Evolutionary conservation across 2,329 filamentous ascomycete genomes (phyloP), one percentile per base, ranked within the genome.

Genomic region (Dactylonectria estremocensis): DNA sequence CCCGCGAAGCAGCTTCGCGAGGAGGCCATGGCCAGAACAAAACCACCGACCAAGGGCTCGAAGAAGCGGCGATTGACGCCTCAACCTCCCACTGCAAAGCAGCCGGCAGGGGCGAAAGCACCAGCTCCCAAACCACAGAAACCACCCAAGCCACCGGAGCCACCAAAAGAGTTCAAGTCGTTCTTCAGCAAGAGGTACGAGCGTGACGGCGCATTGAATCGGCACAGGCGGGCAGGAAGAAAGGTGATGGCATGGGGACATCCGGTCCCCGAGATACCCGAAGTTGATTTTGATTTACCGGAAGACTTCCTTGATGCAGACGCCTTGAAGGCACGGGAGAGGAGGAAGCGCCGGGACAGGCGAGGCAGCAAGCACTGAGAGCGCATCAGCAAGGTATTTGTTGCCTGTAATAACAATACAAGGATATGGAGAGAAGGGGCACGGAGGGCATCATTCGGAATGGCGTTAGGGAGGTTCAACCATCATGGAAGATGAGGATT

Each of bases 141-240:
- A 55, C 61, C 71, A 43, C 71, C 78, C 10, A 77, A 79, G 37
- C 77, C 83, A 40, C 80, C 81, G 18, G 76, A 80, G 31, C 82
- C 83, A 11, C 80, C 80, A 2, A 88, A 86, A 65, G 92, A 93
- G 43, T 95, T 98, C 77, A 92, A 85, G n/a, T 97, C 94, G 0
- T 98, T 98, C 83, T 98, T 95, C 78, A 80, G 87, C 18, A 95
- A 96, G 81, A 90, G 88, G 24, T 91, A 97, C 76, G 87, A 95
- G 68, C 91, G 95, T 28, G 93, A 95, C 22, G 89, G 91, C 7
- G 94, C 95, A 10, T 81, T 97, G n/a, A 92, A 90, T 68, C 90
- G 90, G 72, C 86, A 89, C 55, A 88, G 94, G 37, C 90, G 93
- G 59, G 89, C 90, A 56, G 89, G 90, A 49, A 87, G 94, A 56